Evolutionary conservation across 768 basidiomycete genomes (phyloP), one percentile per base, ranked within the genome.

Genomic region (Auriscalpium orientale): DNA sequence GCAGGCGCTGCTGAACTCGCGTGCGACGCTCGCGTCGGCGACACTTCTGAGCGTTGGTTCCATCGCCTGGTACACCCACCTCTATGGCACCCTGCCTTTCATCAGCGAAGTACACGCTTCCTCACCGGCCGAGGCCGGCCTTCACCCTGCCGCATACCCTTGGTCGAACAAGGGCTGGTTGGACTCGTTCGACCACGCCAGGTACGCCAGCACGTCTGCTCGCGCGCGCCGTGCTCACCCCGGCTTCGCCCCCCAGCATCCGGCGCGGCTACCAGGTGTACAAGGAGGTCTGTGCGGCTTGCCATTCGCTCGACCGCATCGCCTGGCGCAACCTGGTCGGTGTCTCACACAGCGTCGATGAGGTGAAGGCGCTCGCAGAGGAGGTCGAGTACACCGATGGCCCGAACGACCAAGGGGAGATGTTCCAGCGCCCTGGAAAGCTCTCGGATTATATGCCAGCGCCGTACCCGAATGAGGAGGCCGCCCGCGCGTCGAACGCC

Each of bases 241-340:
- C 51, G 38, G 35, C 51, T 57, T 51, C 46, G 28, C 53, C 15
- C 56, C 48, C 37, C 57, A 95, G 94, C 72, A 95, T 98, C 67
- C 93, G 95, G 65, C 82, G 95, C 68, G 95, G 93, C 43, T 95
- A 91, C 77, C 85, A 89, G 72, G 97, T 99, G 55, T 99, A 99
- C 80, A 91, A 94, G 61, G 95, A 99, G 75, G 97, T 99, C 55
- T 99, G 97, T 70, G 91, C 97, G 15, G 93, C 97, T 11, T 99
- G 97, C 73, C 97, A 99, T 72, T 99, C 97, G 36, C 85, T 99
- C 55, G 92, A 99, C 77, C 93, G 97, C 65, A 95, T 99, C 68
- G 97, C 97, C 56, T 99, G 97, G 97, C 91, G 97, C 70, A 99
- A 98, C 77, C 78, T 99, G 56, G 97, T 99, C 62, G 97, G 94